Percentiles rank a stretch among this genome's conserved stretches.
Conservation (phyloP, 2,329 filamentous ascomycete species). For the Paracamarosporium sp. region DNA sequence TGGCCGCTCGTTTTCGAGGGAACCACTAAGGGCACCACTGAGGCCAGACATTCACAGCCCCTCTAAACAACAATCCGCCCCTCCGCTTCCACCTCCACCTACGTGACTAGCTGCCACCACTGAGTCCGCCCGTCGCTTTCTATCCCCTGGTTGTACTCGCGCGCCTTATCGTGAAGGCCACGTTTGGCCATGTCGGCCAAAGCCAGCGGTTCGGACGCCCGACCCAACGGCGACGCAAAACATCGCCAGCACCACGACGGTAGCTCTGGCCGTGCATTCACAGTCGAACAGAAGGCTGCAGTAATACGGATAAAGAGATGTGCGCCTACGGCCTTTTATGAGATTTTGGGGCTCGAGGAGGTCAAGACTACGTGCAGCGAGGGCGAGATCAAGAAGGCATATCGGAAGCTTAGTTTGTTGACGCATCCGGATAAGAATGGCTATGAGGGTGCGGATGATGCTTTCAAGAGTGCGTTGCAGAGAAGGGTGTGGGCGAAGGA, state of each 20-base stretch:
- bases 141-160: slow-evolving; percentile 11
- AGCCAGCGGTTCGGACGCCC: slow-evolving; percentile 52
- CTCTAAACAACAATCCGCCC: slow-evolving; percentile 1
- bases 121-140: slow-evolving; percentile 11
- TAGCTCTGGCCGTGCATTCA: slow-evolving; percentile 78
- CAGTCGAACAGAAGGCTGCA: slow-evolving; percentile 87
- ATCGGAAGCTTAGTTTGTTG: slow-evolving; percentile 89
- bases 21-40: slow-evolving; percentile 1
- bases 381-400: slow-evolving; percentile 94
- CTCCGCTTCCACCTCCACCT: neutral
- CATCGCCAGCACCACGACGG: slow-evolving; percentile 76
- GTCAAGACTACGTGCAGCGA: slow-evolving; percentile 73
- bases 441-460: slow-evolving; percentile 92
- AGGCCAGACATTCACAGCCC: slow-evolving; percentile 8
- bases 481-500: neutral
- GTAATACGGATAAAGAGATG: slow-evolving; percentile 89
- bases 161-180: slow-evolving; percentile 1
- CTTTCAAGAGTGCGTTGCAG: slow-evolving; percentile 76
- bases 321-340: slow-evolving; percentile 87
- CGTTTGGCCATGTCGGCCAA: slow-evolving; percentile 49
- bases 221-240: slow-evolving; percentile 46
- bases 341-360: slow-evolving; percentile 80
- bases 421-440: slow-evolving; percentile 99
- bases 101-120: neutral
- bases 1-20: slow-evolving; percentile 23